phyloP scores from a whole-genome alignment of 257 asterid species.

The Hygrophila difformis region DNA sequence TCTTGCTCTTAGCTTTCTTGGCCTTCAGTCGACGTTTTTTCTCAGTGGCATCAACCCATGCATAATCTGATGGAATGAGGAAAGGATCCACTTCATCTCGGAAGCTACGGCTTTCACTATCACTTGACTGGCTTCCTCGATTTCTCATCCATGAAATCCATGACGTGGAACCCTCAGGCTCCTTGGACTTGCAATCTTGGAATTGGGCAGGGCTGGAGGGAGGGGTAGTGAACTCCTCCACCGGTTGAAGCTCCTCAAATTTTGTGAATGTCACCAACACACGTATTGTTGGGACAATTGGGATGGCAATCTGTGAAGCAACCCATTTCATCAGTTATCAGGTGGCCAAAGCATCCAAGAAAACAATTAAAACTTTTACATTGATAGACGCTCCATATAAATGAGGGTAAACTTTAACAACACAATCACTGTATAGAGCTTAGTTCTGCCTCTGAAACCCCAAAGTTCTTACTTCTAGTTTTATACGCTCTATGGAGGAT shows the following conservation, averaged over 20 bases:
- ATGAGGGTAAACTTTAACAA: no score
- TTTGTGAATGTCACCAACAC: slow-evolving; percentile 94
- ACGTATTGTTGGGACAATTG: slow-evolving; percentile 92
- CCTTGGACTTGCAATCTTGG: slow-evolving; percentile 74
- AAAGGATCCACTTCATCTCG: slow-evolving; percentile 84
- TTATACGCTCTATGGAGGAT: no score
- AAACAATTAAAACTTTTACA: no score
- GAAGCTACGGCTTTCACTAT: slow-evolving; percentile 69
- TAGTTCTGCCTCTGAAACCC: no score
- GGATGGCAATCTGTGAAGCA: slow-evolving; percentile 71
- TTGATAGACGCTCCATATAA: no score
- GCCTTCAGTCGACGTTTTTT: slow-evolving; percentile 88
- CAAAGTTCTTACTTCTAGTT: no score
- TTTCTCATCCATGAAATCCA: slow-evolving; percentile 97
- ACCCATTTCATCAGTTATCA: slow-evolving; percentile 13
- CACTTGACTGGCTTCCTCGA: slow-evolving; percentile 70
- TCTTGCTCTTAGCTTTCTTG: slow-evolving; percentile 86
- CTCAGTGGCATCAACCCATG: slow-evolving; percentile 96
- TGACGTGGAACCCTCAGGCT: slow-evolving; percentile 61
- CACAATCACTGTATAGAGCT: no score
- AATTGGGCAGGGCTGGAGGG: slow-evolving; percentile 86
- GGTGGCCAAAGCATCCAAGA: slow-evolving; percentile 5
- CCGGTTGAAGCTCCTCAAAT: slow-evolving; percentile 89
- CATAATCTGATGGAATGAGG: slow-evolving; percentile 76
- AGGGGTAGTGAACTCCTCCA: slow-evolving; percentile 91